These are phyloP conservation scores for Hydnum rufescens DNA, from an alignment of 768 basidiomycete species.

Conservation along the genomic window DNA sequence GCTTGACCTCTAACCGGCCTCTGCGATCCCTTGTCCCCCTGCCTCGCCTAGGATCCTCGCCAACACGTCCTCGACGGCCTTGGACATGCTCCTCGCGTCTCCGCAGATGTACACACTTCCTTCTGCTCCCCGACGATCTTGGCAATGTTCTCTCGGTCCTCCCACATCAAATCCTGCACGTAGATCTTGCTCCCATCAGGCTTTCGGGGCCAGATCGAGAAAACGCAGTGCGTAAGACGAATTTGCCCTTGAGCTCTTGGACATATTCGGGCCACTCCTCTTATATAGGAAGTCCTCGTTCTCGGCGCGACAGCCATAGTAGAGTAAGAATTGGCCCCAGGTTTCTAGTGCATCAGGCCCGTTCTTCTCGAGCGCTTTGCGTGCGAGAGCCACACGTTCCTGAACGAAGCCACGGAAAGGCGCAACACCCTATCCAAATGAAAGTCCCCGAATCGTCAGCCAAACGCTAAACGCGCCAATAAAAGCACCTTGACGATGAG, in stretches of 20 bases:
- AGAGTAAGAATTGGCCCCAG: conserved; percentile 89
- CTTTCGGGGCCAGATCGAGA: conserved; percentile 61
- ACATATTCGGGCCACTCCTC: conserved; percentile 87
- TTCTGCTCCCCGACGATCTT: conserved; percentile 85
- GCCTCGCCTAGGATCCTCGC: conserved; percentile 74
- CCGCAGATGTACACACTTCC: conserved; percentile 97
- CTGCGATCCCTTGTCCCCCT: conserved; percentile 52
- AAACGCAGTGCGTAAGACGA: conserved; percentile 74
- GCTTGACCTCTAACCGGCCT: conserved; percentile 77
- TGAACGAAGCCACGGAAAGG: conserved; percentile 99
- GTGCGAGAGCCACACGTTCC: conserved; percentile 90
- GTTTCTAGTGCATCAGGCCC: conserved; percentile 81
- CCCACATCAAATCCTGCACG: conserved; percentile 93
- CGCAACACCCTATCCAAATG: conserved; percentile 61
- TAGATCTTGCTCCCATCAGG: conserved; percentile 91
- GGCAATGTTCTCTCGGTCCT: conserved; percentile 62
- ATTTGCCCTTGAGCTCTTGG: conserved; percentile 78
- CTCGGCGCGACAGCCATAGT: conserved; percentile 87
- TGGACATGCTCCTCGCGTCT: conserved; percentile 92
- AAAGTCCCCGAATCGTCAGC: background rate
- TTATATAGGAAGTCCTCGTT: conserved; percentile 82
- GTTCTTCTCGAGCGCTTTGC: conserved; percentile 88
- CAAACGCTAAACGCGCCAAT: too few species aligned
- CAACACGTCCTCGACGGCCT: conserved; percentile 80
- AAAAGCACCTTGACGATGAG: background rate